Base-by-base conservation (phyloP, 2,329 filamentous ascomycete genomes). In the Zopfia rhizophila region DNA sequence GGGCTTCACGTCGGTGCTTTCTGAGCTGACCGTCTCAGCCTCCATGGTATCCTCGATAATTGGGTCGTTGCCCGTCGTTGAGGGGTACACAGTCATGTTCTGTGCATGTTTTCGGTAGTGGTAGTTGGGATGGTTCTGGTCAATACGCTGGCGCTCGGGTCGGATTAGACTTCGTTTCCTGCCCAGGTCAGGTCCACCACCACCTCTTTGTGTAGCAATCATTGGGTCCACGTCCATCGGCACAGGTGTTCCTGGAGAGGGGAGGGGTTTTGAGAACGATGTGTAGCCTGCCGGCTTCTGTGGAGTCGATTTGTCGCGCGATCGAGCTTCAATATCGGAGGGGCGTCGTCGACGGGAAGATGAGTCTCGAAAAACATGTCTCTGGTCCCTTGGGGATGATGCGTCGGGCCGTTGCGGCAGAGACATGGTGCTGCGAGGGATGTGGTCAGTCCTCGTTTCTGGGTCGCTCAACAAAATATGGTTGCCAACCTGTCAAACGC, bases 61-160 rank as follows among this genome's bases (percentile, higher is more conserved):
- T 3, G 92, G 91, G 61, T 97, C 92, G 60, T 96, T 89, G 50
- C 94, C 94, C 0, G 94, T 97, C 5, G 90, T 89, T 0, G 94
- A 97, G 1, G 95, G 94, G 55, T 91, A 80, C 4, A 91, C 88
- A 43, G 87, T 82, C 91, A 99, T 97, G 55, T 93, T 89, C 62
- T 91, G 89, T 7, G 95, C 91, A 82, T 96, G 92, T 70, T 96
- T 89, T 58, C 91, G 86, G 73, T 99, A 99, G 74, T 97, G 84
- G 68, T 97, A 99, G 71, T 97, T 95, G 11, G 92, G 91, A 69
- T 97, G 91, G 60, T 92, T 89, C 55, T 82, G 86, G 60, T 92
- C 89, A 58, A 96, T 90, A 59, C 89, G 85, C 63, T 88, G 88
- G 56, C 94, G 85, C 74, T 99, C 94, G 1, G 94, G 94, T 51